These are phyloP conservation scores for Stellera chamaejasme DNA, from an alignment of 345 rosid genomes.

Conservation along the genomic window DNA sequence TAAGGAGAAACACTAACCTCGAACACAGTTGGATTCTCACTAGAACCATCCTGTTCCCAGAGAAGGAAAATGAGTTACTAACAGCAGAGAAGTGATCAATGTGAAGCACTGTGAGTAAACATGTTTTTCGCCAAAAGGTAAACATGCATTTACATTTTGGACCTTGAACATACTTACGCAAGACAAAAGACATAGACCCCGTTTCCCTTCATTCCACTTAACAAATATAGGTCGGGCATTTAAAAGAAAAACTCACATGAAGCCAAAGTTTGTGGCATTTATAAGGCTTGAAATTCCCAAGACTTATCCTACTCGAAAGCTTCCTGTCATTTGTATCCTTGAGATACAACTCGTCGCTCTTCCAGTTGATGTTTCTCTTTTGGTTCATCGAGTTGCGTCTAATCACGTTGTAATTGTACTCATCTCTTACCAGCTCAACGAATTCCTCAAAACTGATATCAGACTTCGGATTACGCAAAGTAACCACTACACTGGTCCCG, in stretches of 20 bases:
- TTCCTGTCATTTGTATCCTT: slow-evolving; percentile 25
- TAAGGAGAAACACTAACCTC: slow-evolving; percentile 28
- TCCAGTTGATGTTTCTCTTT: slow-evolving; percentile 29
- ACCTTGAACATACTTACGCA: too few species aligned
- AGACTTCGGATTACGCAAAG: slow-evolving; percentile 13
- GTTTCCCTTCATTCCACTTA: too few species aligned
- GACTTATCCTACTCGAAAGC: slow-evolving; percentile 17
- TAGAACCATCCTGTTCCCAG: slow-evolving; percentile 50
- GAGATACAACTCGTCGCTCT: slow-evolving; percentile 12
- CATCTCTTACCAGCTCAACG: slow-evolving; percentile 21
- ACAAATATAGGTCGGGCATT: too few species aligned
- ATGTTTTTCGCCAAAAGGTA: too few species aligned
- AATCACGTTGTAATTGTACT: slow-evolving; percentile 13
- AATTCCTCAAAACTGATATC: slow-evolving; percentile 29
- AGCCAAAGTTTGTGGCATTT: slow-evolving; percentile 38
- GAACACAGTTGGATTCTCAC: slow-evolving; percentile 21
- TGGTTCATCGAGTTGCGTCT: slow-evolving; percentile 7
- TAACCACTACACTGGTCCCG: slow-evolving; percentile 29
- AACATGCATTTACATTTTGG: too few species aligned
- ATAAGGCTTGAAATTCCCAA: slow-evolving; percentile 28
- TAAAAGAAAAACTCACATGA: slow-evolving; percentile 27
- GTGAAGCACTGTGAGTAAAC: neutral
- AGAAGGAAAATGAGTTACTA: slow-evolving; percentile 1
- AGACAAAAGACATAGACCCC: too few species aligned
- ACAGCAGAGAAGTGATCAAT: neutral